Base-by-base conservation (phyloP, 495 filamentous ascomycete genomes). In the Bombardia bombarda region DNA sequence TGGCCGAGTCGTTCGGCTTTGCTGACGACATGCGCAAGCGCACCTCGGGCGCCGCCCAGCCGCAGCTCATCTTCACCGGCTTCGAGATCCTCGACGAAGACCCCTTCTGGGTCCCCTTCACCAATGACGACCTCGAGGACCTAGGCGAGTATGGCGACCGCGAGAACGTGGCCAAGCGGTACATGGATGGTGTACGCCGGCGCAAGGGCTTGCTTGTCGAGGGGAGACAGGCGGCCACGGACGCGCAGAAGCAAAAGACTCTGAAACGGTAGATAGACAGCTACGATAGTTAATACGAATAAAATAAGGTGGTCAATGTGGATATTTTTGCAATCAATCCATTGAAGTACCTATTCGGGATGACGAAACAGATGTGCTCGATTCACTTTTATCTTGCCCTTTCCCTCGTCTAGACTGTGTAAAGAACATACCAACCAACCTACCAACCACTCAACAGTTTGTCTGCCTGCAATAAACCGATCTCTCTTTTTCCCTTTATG, bases 231-330 rank as follows among this genome's bases (percentile, higher is more conserved):
- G 86, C 95, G 52, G 78, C 71, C 46, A 75, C 65, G 25, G 82
- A 88, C 77, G 92, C 90, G 18, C 87, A 95, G 79, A 97, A 97
- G 79, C 92, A 97, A 75, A 97, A 95, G 83, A 97, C 87, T 19
- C 60, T 98, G 65, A 98, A 98, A 80, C 77, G 87, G 70, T 97
- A 76, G 17, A 24, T 6, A 7, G n/a, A n/a, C n/a, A n/a, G n/a
- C n/a, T n/a, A n/a, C n/a, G n/a, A n/a, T n/a, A n/a, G n/a, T n/a
- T n/a, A n/a, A n/a, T n/a, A n/a, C n/a, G n/a, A n/a, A n/a, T n/a
- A n/a, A n/a, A n/a, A n/a, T n/a, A n/a, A n/a, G n/a, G n/a, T n/a
- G n/a, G n/a, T n/a, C n/a, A n/a, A n/a, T n/a, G n/a, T n/a, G n/a
- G n/a, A n/a, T n/a, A n/a, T n/a, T n/a, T n/a, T n/a, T n/a, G n/a